Percentiles rank a stretch among this genome's conserved stretches.
Evolutionary conservation across 2,329 filamentous ascomycete genomes (phyloP).

Genomic region (Aulographum hederae): DNA sequence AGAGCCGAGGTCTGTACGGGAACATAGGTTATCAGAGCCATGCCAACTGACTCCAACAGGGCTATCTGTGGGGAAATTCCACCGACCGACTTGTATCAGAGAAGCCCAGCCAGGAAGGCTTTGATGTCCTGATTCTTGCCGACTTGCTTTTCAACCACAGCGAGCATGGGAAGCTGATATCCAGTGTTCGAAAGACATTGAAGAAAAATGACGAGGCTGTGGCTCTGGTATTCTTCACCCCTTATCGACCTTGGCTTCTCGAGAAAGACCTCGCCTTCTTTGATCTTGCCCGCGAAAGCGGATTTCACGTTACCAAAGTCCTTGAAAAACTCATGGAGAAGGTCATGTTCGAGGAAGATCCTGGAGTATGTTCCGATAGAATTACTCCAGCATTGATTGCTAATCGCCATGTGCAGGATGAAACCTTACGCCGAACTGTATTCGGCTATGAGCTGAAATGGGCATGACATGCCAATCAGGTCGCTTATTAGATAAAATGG

Average conservation of each 20-base stretch:
- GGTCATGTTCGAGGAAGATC: conserved; percentile 78
- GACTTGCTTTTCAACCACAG: conserved; percentile 85
- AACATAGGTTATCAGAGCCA: neutral
- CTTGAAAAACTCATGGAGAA: conserved; percentile 68
- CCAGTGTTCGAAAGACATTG: conserved; percentile 51
- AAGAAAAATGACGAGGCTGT: conserved; percentile 34
- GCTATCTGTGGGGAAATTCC: conserved; percentile 70
- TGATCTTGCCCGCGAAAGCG: conserved; percentile 49
- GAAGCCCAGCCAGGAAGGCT: conserved; percentile 24
- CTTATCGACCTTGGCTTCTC: conserved; percentile 79
- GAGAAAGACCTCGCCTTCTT: conserved; percentile 80
- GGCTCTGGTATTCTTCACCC: conserved; percentile 84
- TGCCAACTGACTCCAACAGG: conserved; percentile 23
- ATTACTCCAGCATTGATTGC: neutral
- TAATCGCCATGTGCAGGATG: conserved; percentile 32
- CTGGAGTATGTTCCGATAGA: conserved; percentile 36
- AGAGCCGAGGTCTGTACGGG: too few relatives aligned
- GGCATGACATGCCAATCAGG: neutral
- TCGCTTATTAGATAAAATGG: neutral
- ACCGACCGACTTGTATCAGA: conserved; percentile 36
- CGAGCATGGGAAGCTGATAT: conserved; percentile 63
- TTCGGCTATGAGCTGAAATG: conserved; percentile 44
- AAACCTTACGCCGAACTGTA: conserved; percentile 63
- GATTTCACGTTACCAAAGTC: conserved; percentile 62
- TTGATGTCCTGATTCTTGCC: conserved; percentile 71